phyloP scores from a whole-genome alignment of 2,329 filamentous ascomycete genomes.

The Sporothrix euskadiensis region DNA sequence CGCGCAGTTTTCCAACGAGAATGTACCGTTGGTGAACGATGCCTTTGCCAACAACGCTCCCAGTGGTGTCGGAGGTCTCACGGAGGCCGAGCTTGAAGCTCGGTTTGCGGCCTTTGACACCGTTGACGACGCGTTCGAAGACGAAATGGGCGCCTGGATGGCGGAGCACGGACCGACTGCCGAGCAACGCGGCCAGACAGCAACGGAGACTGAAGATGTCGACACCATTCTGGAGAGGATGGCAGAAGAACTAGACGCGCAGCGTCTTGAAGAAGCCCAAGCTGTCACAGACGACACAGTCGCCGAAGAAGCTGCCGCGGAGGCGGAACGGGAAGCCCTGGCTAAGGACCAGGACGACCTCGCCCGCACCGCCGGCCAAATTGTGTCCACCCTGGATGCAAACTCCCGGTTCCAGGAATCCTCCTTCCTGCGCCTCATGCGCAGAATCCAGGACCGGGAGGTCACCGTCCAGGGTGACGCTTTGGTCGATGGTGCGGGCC shows the following conservation, averaged over 20 bases:
- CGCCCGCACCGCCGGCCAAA: conserved; percentile 67
- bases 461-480: conserved; percentile 66
- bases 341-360: conserved; percentile 61
- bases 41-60: background rate
- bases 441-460: conserved; percentile 69
- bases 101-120: conserved; percentile 30
- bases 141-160: conserved; percentile 41
- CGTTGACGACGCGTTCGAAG: conserved; percentile 33
- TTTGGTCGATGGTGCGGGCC: conserved; percentile 38
- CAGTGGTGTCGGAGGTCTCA: conserved; percentile 25
- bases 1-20: background rate
- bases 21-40: background rate
- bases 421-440: conserved; percentile 75
- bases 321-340: conserved; percentile 33
- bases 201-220: conserved; percentile 31
- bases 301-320: conserved; percentile 3
- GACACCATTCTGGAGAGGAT: conserved; percentile 35
- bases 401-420: conserved; percentile 77
- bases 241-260: conserved; percentile 31
- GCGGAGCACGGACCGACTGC: conserved; percentile 36
- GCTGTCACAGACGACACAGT: background rate
- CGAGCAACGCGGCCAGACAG: conserved; percentile 26
- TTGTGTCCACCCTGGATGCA: conserved; percentile 67
- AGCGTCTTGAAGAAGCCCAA: background rate
- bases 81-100: conserved; percentile 32